Conservation (phyloP, 2,329 filamentous ascomycete species). For the Fusarium penzigii region DNA sequence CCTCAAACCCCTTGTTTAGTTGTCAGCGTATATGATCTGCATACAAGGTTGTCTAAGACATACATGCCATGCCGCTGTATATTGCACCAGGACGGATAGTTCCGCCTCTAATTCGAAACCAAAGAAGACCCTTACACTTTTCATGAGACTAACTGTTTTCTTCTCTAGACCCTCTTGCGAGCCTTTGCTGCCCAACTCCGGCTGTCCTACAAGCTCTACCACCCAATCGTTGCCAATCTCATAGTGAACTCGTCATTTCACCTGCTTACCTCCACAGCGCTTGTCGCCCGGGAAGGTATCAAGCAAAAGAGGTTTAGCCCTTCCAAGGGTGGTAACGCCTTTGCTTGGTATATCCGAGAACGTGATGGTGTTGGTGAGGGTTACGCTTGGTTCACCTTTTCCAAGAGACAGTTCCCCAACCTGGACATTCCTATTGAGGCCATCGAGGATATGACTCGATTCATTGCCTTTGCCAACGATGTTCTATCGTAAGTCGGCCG, state of each 20-base stretch:
- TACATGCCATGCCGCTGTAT: no score
- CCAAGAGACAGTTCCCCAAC: not conserved
- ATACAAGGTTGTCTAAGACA: no score
- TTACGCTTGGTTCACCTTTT: not conserved
- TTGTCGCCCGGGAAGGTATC: not conserved
- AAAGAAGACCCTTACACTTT: no score
- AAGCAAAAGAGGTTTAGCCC: not conserved
- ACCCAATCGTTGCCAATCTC: not conserved
- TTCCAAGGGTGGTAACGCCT: not conserved
- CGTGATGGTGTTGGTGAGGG: not conserved
- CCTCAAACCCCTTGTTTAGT: no score
- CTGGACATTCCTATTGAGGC: not conserved
- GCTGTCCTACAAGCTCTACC: not conserved
- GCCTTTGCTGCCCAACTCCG: not conserved
- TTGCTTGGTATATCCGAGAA: not conserved
- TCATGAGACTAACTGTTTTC: not conserved
- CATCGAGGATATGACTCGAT: not conserved
- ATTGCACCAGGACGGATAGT: no score
- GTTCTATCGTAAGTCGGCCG: not conserved
- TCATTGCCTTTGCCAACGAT: not conserved
- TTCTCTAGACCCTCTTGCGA: not conserved
- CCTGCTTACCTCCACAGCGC: not conserved
- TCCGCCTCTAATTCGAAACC: no score
- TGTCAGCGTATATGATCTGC: no score
- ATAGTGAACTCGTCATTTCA: not conserved